Evolutionary conservation across 345 rosid species (phyloP), one percentile per base, ranked within the genome.

Genomic region (Dimocarpus longan): DNA sequence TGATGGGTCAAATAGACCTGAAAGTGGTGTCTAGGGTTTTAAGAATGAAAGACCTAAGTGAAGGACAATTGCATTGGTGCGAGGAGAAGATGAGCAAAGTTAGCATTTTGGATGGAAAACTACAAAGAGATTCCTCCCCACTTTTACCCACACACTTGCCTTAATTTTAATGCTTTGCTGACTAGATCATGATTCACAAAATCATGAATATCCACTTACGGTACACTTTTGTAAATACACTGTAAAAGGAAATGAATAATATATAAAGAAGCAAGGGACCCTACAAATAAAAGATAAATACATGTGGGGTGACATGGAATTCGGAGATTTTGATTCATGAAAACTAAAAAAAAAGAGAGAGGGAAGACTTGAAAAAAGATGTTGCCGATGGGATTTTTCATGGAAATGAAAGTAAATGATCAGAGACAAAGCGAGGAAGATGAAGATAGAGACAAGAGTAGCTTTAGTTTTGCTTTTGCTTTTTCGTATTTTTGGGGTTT

Each of bases 31-130:
- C 98, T 46, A 89, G 98, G 88, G 98, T 93, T 12, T 83, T 97
- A 79, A 94, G 98, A 46, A 94, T 86, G 93, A 80, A 76, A 32
- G 91, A 87, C 21, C 57, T 97, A 60, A 88, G 82, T 8, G 99
- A 97, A 78, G 92, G 91, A 72, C 91, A 89, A 74, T 71, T 93
- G 75, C 98, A 97, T 76, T 97, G 99, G 99, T 92, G 97, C 50
- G 99, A 94, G 81, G 98, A 86, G 83, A 97, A 94, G 88, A 94
- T 92, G 98, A 97, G 93, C 93, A 97, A 88, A 90, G 93, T 94
- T 28, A 93, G 87, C 26, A 80, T 94, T 26, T 54, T 77, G 73
- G 92, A 86, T 52, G 95, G 98, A 75, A 90, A 90, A 75, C 84
- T 97, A 54, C 97, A 94, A 83, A 92, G 98, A 90, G 98, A 97